These are phyloP conservation scores for Zygnema cylindricum DNA, from an alignment of 139 green algal species.

Conservation along the genomic window DNA sequence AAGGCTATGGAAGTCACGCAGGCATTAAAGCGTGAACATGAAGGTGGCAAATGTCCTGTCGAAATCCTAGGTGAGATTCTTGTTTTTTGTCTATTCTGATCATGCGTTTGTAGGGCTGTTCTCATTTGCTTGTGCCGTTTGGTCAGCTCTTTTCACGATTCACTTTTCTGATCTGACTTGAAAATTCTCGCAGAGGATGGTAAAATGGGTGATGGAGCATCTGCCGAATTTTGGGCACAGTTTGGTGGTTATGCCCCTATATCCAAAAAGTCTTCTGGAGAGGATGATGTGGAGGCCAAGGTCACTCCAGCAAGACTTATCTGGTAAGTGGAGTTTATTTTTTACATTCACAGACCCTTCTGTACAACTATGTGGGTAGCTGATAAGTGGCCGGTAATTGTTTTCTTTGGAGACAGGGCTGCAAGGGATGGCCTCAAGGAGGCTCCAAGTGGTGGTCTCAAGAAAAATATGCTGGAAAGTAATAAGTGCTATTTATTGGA, in stretches of 20 bases:
- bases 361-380: no score
- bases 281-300: constrained; percentile 52
- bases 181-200: constrained; percentile 61
- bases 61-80: constrained; percentile 35
- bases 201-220: constrained; percentile 45
- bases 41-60: constrained; percentile 26
- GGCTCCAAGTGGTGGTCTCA: background rate
- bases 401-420: constrained; percentile 6
- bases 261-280: constrained; percentile 35
- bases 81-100: background rate
- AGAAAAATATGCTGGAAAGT: constrained; percentile 47
- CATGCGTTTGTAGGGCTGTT: no score
- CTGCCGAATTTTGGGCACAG: constrained; percentile 48
- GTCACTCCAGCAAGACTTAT: constrained; percentile 24
- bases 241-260: constrained; percentile 57
- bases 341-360: no score
- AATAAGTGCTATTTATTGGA: constrained; percentile 56
- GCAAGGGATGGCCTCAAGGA: constrained; percentile 34
- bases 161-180: no score
- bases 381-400: no score
- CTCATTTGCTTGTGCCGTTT: no score
- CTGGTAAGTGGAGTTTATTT: no score
- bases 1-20: constrained; percentile 44
- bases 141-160: no score
- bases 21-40: constrained; percentile 11